Evolutionary conservation across 768 basidiomycete species (phyloP).

Genomic region (Phaffia australis): DNA sequence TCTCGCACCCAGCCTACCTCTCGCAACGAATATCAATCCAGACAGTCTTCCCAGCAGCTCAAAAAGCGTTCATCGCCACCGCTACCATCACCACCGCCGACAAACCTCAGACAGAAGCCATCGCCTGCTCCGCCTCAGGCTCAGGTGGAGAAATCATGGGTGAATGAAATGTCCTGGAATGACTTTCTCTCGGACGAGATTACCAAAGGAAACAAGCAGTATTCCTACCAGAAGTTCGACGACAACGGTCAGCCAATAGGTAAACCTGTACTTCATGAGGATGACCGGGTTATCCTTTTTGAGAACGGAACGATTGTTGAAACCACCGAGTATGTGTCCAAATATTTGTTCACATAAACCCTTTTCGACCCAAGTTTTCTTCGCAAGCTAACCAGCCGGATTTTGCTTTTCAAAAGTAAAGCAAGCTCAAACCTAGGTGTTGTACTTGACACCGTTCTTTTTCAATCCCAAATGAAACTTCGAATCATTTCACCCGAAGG

Average conservation of each 20-base stretch:
- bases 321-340: not conserved
- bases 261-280: not conserved
- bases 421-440: conserved; percentile 7
- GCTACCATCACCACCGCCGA: too few relatives aligned
- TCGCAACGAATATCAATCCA: too few relatives aligned
- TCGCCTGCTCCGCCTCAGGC: too few relatives aligned
- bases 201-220: not conserved
- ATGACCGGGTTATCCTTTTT: conserved; percentile 3
- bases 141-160: too few relatives aligned
- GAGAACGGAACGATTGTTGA: conserved; percentile 11
- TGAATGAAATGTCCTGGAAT: not conserved
- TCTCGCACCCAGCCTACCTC: too few relatives aligned
- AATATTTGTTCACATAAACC: not conserved
- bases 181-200: conserved; percentile 1
- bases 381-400: not conserved
- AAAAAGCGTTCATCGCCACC: too few relatives aligned
- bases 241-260: not conserved
- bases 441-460: conserved; percentile 24
- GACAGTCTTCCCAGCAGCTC: too few relatives aligned
- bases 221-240: not conserved
- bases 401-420: too few relatives aligned
- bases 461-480: conserved; percentile 3
- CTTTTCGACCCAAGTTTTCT: not conserved
- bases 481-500: conserved; percentile 15
- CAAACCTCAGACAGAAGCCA: too few relatives aligned